Conservation (phyloP, 495 filamentous ascomycete genomes). For the Xylaria flabelliformis region DNA sequence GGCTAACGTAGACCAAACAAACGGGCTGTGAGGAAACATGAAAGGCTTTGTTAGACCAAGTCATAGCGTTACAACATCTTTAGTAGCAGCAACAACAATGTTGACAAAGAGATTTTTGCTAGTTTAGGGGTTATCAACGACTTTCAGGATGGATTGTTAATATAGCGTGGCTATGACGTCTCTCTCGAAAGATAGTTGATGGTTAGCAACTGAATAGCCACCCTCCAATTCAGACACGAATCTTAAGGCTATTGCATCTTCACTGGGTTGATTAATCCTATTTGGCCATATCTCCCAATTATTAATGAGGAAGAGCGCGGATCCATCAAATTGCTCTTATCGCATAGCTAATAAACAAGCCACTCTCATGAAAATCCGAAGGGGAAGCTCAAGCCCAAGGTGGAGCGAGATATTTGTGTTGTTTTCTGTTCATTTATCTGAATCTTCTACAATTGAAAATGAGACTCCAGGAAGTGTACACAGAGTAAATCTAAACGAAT, state of each 20-base stretch:
- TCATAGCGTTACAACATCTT: not conserved
- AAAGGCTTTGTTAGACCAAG: not conserved
- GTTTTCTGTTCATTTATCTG: not conserved
- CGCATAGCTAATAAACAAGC: not conserved
- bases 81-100: not conserved
- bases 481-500: too few species aligned
- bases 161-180: too few species aligned
- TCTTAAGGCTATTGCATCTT: not conserved
- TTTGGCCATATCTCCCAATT: not conserved
- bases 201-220: too few species aligned
- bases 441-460: too few species aligned
- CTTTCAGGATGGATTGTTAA: too few species aligned
- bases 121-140: not conserved
- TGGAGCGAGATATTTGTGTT: not conserved
- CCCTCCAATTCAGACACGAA: not conserved
- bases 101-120: not conserved
- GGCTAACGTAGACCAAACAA: not conserved
- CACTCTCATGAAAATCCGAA: not conserved
- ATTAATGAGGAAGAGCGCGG: not conserved
- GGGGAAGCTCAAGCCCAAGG: not conserved
- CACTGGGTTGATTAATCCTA: not conserved
- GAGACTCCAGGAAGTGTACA: too few species aligned
- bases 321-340: not conserved
- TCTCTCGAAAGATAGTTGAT: too few species aligned
- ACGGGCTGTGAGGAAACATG: not conserved